Base-by-base conservation (phyloP, 768 basidiomycete species). In the Cystobasidium ongulense region DNA sequence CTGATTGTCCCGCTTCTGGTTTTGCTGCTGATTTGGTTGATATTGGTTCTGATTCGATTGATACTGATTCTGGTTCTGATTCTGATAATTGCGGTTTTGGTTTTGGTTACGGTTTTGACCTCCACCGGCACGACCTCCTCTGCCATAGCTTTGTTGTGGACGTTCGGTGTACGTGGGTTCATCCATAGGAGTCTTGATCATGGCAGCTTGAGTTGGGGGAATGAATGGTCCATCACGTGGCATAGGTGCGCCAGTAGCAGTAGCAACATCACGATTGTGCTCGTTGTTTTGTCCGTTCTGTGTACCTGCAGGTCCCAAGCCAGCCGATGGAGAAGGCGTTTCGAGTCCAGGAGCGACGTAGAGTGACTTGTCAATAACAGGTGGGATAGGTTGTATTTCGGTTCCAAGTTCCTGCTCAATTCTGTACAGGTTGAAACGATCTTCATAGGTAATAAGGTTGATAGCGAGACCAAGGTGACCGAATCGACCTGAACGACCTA, bases 341-440 rank as follows among this genome's bases (percentile, higher is more conserved):
- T 77, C 76, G 21, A 80, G 78, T n/a, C 79, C 78, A 11, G 93
- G 95, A 10, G 93, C 89, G 70, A 99, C 95, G 82, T 99, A 98
- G 73, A 99, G 83, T 3, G 88, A 88, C 76, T 89, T 88, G 81
- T 98, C 96, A 79, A 99, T 97, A 31, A 80, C 84, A 80, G 89
- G 88, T 5, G 95, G 95, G 79, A 98, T 97, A 15, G 95, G 90
- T 79, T 90, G 89, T 78, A 99, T 97, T 83, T 99, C 95, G 43
- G 95, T 98, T 13, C 95, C 96, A 38, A 99, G 86, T 82, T 99
- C 96, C 82, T 96, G 93, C 82, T 98, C 96, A 78, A 99, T 97
- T 80, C 90, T 89, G 82, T 98, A 97, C 72, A 98, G 85, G 82
- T 96, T 95, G 85, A 96, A 97, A 62, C 95, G 84, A 80, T 99